Evolutionary conservation across 1,284 basidiomycete species (phyloP).

Genomic region (Marasmius tenuissimus): DNA sequence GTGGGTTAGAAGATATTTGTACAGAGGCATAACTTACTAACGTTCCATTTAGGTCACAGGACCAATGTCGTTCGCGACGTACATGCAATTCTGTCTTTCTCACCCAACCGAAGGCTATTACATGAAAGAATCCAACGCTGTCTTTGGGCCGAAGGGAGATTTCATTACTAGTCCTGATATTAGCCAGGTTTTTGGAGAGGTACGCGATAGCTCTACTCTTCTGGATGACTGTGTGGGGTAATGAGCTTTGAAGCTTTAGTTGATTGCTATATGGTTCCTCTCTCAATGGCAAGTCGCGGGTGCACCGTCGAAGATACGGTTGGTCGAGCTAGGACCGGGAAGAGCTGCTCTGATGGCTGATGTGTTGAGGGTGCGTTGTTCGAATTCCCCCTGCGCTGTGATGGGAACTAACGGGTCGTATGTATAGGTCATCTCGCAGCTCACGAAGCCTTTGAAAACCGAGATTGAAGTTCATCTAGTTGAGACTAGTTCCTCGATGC

Average conservation of each 20-base stretch:
- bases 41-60: constrained; percentile 67
- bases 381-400: background rate
- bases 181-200: constrained; percentile 96
- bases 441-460: constrained; percentile 44
- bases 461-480: constrained; percentile 68
- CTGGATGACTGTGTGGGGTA: constrained; percentile 33
- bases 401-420: background rate
- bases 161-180: constrained; percentile 98
- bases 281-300: constrained; percentile 75
- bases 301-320: constrained; percentile 52
- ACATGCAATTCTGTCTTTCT: constrained; percentile 86
- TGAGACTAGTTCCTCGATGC: constrained; percentile 76
- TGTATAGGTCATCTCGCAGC: constrained; percentile 53
- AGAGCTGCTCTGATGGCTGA: constrained; percentile 92
- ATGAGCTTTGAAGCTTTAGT: constrained; percentile 46
- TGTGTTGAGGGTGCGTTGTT: constrained; percentile 72
- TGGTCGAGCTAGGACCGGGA: constrained; percentile 95
- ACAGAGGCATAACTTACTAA: background rate
- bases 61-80: constrained; percentile 81
- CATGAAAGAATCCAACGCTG: constrained; percentile 67
- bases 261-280: constrained; percentile 85
- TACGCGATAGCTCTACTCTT: constrained; percentile 33
- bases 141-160: constrained; percentile 89
- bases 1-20: background rate
- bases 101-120: constrained; percentile 93